phyloP scores from a whole-genome alignment of 495 filamentous ascomycete species.

The Lasiosphaeris hirsuta region DNA sequence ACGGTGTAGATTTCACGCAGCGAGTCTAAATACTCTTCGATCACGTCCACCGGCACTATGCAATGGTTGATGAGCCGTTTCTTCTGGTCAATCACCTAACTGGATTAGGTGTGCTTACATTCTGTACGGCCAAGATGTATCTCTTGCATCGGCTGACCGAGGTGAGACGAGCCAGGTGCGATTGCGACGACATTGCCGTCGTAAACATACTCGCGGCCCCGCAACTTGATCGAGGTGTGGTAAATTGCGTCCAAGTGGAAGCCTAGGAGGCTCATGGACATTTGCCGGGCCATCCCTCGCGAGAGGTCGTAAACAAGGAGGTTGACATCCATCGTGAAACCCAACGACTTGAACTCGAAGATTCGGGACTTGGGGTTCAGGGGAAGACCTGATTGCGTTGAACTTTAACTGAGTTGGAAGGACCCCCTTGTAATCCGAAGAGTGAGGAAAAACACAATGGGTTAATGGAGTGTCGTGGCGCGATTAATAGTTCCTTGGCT shows the following conservation, averaged over 20 bases:
- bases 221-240: constrained; percentile 83
- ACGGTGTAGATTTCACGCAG: constrained; percentile 77
- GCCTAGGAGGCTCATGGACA: constrained; percentile 55
- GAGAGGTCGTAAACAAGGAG: constrained; percentile 95
- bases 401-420: too few species aligned
- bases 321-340: constrained; percentile 72
- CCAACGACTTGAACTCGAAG: neutral
- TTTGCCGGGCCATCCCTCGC: constrained; percentile 53
- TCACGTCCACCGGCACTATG: constrained; percentile 71
- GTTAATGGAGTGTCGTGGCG: neutral
- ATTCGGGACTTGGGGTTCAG: too few species aligned
- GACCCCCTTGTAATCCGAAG: neutral
- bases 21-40: constrained; percentile 85
- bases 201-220: constrained; percentile 55
- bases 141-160: constrained; percentile 78
- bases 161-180: constrained; percentile 73
- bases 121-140: constrained; percentile 71
- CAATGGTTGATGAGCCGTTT: neutral
- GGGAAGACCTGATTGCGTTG: too few species aligned
- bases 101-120: constrained; percentile 11
- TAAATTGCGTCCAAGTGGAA: constrained; percentile 86
- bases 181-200: constrained; percentile 76
- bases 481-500: neutral
- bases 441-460: neutral
- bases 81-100: neutral